phyloP scores from a whole-genome alignment of 768 basidiomycete genomes.

The Mycena indigotica region DNA sequence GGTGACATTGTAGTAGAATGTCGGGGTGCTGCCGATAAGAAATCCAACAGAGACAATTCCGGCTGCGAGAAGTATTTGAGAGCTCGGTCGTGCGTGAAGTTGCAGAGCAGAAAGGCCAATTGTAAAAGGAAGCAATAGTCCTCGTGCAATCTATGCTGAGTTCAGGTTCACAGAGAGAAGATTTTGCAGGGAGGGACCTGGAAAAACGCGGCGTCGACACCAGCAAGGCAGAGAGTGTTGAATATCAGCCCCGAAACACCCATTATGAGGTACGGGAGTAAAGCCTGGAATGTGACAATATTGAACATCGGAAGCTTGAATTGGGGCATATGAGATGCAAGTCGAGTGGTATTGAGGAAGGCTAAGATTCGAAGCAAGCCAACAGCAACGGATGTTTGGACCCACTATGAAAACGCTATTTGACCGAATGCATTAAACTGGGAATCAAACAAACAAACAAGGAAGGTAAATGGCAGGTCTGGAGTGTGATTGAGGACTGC shows the following conservation, averaged over 20 bases:
- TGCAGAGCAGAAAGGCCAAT: conserved; percentile 13
- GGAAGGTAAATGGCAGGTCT: neutral
- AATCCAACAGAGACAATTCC: conserved; percentile 16
- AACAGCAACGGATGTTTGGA: neutral
- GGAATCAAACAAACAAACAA: neutral
- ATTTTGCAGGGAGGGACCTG: neutral
- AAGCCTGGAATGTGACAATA: neutral
- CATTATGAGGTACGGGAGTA: neutral
- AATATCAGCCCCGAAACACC: neutral
- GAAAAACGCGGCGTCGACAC: conserved; percentile 15
- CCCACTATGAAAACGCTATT: neutral
- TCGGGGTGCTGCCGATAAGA: conserved; percentile 6
- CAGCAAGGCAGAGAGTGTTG: neutral
- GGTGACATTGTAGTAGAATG: neutral
- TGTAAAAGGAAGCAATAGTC: conserved; percentile 16
- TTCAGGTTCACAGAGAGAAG: neutral
- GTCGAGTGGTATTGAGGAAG: neutral
- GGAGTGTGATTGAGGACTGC: neutral
- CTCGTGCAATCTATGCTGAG: conserved; percentile 10
- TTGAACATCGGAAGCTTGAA: conserved; percentile 1
- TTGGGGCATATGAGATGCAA: neutral
- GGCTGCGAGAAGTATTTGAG: conserved; percentile 3
- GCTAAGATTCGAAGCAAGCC: neutral
- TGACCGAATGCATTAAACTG: no score
- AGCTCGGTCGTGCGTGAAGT: neutral